Evolutionary conservation across 805 yeast species (phyloP).

Genomic region (Saccharomycopsis vini): DNA sequence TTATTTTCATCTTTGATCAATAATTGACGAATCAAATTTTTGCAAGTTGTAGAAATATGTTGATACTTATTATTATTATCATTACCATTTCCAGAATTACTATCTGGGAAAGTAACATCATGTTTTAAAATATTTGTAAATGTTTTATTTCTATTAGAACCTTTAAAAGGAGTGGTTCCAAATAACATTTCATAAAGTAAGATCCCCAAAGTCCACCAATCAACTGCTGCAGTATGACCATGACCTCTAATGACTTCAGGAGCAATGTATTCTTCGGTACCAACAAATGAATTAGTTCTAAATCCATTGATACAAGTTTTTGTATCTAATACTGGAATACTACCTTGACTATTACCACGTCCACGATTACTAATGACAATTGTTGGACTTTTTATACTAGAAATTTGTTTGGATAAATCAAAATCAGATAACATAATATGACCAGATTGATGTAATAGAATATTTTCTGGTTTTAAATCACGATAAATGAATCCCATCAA

Average conservation of each 20-base stretch:
- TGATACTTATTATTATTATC: constrained; percentile 27
- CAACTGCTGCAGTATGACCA: constrained; percentile 97
- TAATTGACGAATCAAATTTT: constrained; percentile 68
- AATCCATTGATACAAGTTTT: constrained; percentile 93
- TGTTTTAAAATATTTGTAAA: constrained; percentile 79
- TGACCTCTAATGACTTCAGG: constrained; percentile 97
- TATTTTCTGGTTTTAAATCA: constrained; percentile 94
- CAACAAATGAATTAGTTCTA: constrained; percentile 95
- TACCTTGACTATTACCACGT: constrained; percentile 25
- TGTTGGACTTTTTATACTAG: constrained; percentile 66
- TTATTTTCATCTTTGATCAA: constrained; percentile 83
- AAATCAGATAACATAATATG: constrained; percentile 97
- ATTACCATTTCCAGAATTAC: constrained; percentile 22
- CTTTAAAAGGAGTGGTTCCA: constrained; percentile 96
- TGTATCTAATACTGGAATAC: constrained; percentile 71
- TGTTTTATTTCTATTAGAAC: constrained; percentile 78
- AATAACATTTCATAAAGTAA: constrained; percentile 88
- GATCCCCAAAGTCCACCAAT: constrained; percentile 99
- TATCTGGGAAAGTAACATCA: constrained; percentile 74
- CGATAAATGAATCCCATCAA: constrained; percentile 95
- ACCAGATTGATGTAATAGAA: constrained; percentile 88
- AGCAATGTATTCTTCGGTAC: constrained; percentile 97
- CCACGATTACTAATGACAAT: constrained; percentile 33
- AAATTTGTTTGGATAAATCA: constrained; percentile 86
- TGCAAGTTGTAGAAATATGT: constrained; percentile 65